Evolutionary conservation across 192 early-diverging fungal species (phyloP).

Genomic region (Phlyctochytrium bullatum): DNA sequence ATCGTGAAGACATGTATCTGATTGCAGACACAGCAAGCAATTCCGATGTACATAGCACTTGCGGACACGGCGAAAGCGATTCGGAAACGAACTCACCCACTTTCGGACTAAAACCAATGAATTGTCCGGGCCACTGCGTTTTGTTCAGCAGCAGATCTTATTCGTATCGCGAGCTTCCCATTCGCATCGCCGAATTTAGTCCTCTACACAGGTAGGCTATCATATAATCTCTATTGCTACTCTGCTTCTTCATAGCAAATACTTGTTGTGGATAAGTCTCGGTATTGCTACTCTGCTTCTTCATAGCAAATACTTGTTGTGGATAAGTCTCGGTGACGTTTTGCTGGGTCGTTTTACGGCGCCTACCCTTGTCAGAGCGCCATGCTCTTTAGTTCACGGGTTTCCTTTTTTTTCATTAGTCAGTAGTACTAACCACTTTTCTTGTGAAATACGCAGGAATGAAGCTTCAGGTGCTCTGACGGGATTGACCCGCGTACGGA

Average conservation of each 20-base stretch:
- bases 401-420: no score
- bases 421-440: no score
- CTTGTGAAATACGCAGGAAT: no score
- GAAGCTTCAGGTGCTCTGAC: constrained; percentile 86
- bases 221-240: not conserved
- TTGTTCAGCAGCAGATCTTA: constrained; percentile 75
- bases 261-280: no score
- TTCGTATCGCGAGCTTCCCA: constrained; percentile 86
- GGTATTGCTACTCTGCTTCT: no score
- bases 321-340: no score
- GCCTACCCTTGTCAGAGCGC: no score
- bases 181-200: constrained; percentile 89
- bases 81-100: no score
- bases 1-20: constrained; percentile 90
- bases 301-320: no score
- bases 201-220: constrained; percentile 78
- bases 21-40: constrained; percentile 4
- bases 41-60: constrained; percentile 28
- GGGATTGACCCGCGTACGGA: constrained; percentile 86
- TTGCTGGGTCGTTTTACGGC: no score
- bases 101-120: constrained; percentile 93
- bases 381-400: no score
- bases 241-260: no score
- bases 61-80: constrained; percentile 30
- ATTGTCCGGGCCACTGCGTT: constrained; percentile 95